Evolutionary conservation across 768 basidiomycete species (phyloP).

Genomic region (Mycena olivaceomarginata): DNA sequence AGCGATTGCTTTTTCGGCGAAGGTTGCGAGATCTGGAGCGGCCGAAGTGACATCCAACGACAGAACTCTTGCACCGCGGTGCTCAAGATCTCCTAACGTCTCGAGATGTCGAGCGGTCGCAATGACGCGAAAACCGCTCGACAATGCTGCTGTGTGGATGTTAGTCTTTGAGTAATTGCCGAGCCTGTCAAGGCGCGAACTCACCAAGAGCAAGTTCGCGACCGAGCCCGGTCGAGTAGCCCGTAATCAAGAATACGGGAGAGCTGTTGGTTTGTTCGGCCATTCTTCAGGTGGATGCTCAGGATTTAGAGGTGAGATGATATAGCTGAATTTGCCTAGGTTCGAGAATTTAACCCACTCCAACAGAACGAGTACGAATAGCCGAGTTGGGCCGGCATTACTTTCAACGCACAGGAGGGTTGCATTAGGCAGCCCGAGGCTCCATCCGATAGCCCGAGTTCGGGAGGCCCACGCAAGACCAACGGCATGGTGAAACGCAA

Average conservation of each 20-base stretch:
- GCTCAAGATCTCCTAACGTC: neutral
- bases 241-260: constrained; percentile 51
- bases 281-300: neutral
- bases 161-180: no score
- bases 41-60: constrained; percentile 11
- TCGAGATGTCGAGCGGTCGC: constrained; percentile 17
- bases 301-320: neutral
- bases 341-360: no score
- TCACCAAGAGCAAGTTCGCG: constrained; percentile 42
- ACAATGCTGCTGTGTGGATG: neutral
- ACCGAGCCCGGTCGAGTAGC: constrained; percentile 54
- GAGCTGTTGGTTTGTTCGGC: neutral
- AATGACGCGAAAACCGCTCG: constrained; percentile 10
- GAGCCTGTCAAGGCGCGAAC: no score
- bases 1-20: constrained; percentile 8
- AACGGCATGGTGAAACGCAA: no score
- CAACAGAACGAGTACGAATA: no score
- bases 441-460: no score
- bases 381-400: no score
- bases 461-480: no score
- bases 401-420: no score
- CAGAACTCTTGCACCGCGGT: neutral
- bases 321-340: no score
- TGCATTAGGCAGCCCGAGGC: no score
- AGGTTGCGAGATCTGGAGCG: neutral